Base-by-base conservation (phyloP, 345 rosid species). In the Eutrema japonicum region DNA sequence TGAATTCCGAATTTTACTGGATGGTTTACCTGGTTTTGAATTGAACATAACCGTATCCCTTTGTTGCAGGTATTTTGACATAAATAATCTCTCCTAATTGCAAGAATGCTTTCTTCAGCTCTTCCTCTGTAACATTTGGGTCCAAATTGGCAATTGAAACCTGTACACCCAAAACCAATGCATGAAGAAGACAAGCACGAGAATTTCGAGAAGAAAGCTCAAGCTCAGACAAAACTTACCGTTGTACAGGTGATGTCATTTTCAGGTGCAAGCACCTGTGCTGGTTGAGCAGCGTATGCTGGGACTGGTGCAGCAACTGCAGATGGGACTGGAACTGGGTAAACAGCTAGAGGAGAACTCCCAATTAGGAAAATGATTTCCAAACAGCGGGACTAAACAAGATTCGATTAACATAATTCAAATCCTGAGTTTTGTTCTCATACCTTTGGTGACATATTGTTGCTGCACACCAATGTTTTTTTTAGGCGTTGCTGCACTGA, bases 21-120 rank as follows among this genome's bases (percentile, higher is more conserved):
- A 49, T 48, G 40, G 66, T 60, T 32, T 68, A 89, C 99, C 96
- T 90, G 41, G 87, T 79, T 50, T 80, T 85, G 62, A 89, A 90
- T 59, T 90, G 98, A 58, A 95, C 84, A 83, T 82, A 95, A 33
- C 96, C 98, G 40, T 96, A 95, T 78, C 96, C 99, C 79, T 87
- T 90, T 58, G 90, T 87, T 27, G 66, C 82, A 68, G 98, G 99
- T 86, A 95, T 95, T 77, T 92, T 90, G 71, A 85, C 89, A 80
- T 81, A 85, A 10, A 80, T 67, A 61, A 92, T 83, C 53, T 95
- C 96, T 69, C 99, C 98, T 55, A 86, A 83, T 49, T 87, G 89
- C 10, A 73, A 68, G 81, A 95, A 90, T 12, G 83, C 77, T 68
- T 90, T 88, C 85, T 84, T 88, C 84, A 95, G 65, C 62, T 92